A percentile compares a stretch with the other conserved stretches of the same genome.
Conservation (phyloP, 1,139 yeast genomes). For the Debaryomyces sp. region DNA sequence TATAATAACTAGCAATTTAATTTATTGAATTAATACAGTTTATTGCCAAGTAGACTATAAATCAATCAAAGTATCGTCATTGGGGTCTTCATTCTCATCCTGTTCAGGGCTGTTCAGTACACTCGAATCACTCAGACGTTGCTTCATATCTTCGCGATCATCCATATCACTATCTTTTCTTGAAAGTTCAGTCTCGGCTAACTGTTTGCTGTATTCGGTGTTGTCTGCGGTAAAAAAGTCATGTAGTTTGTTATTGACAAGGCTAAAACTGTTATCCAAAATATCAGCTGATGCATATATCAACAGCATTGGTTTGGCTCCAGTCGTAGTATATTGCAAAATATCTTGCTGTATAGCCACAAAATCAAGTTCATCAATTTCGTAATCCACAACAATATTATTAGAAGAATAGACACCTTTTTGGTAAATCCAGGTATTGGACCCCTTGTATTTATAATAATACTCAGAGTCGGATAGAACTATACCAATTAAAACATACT, state of each 20-base stretch:
- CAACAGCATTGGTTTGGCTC: conserved; percentile 20
- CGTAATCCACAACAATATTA: conserved; percentile 19
- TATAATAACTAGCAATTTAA: neutral
- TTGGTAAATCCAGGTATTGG: conserved; percentile 22
- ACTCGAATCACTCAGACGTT: neutral
- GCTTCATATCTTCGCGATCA: conserved; percentile 2
- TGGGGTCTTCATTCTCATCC: neutral
- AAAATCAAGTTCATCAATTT: conserved; percentile 23
- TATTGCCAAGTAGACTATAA: neutral
- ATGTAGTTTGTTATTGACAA: conserved; percentile 14
- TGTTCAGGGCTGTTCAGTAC: neutral
- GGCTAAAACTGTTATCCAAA: conserved; percentile 8
- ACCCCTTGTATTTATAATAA: conserved; percentile 18
- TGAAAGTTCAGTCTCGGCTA: conserved; percentile 28
- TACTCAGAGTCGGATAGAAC: conserved; percentile 34
- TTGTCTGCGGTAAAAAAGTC: conserved; percentile 24
- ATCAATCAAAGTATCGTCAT: neutral
- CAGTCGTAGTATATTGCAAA: conserved; percentile 17
- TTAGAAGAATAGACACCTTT: conserved; percentile 7
- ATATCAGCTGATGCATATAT: conserved; percentile 21
- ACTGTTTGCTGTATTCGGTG: neutral
- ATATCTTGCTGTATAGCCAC: conserved; percentile 21
- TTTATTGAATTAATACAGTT: neutral
- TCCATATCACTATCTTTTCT: conserved; percentile 27
- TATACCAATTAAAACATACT: conserved; percentile 31